Base-by-base conservation (phyloP, 192 early-diverging fungal species). In the Entophlyctis luteolus region DNA sequence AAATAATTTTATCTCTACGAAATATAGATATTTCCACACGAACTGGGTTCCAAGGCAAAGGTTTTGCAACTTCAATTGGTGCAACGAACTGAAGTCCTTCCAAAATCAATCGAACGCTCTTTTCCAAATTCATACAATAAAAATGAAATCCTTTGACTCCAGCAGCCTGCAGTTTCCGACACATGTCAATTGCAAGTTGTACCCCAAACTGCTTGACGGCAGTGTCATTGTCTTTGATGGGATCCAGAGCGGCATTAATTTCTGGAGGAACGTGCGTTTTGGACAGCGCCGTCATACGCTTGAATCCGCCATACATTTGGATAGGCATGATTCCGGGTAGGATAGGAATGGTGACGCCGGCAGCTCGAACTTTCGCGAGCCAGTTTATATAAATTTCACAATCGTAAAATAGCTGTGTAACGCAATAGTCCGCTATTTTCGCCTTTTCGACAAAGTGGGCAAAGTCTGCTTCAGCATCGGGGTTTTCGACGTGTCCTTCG, bases 211-310 rank as follows among this genome's bases (percentile, higher is more conserved):
- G 88, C 79, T 95, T 94, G 59, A 98, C 88, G 27, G 94, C 94
- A 72, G 90, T 87, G 79, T 98, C 96, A 68, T 98, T 93, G 55
- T 98, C 96, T 86, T 98, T 96, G 86, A 98, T 96, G 23, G 90
- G 86, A 73, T 95, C 96, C 56, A 98, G 82, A n/a, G 81, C 90
- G 45, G 88, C 86, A 76, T 81, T 80, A 66, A 98, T 89, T 66
- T 88, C 73, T 68, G 89, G 77, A 54, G 96, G 96, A 20, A 98
- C 92, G 60, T 68, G 72, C 48, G 91, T 94, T 68, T 92, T 89
- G 70, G 88, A 88, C 55, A 90, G 86, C 14, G 87, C 83, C 52
- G 90, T 91, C 81, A 96, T 91, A 69, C 91, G 81, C 79, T 92
- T 87, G 79, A 98, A 93, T 49, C 94, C 91, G 55, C 80, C 86